Evolutionary conservation across 306 rosid species (phyloP).

Genomic region (Citrullus colocynthis): DNA sequence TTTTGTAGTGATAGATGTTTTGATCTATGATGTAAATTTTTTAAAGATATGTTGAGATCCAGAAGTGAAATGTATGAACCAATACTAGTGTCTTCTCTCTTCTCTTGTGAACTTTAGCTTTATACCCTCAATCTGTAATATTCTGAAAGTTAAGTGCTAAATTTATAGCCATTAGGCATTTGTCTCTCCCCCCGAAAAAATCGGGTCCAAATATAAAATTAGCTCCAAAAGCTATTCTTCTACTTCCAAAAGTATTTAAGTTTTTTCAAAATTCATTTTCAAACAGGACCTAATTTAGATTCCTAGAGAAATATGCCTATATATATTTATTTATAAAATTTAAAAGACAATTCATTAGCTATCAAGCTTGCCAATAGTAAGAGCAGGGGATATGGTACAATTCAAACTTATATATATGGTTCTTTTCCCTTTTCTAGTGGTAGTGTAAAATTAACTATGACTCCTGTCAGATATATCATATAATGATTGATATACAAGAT

Average conservation of each 20-base stretch:
- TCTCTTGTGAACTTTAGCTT: not conserved
- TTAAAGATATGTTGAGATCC: not conserved
- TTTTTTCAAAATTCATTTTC: not conserved
- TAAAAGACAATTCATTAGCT: not conserved
- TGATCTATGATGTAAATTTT: not conserved
- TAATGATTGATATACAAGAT: not conserved
- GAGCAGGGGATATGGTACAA: not conserved
- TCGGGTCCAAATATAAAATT: not conserved
- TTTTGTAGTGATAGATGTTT: constrained; percentile 2
- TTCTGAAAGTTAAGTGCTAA: not conserved
- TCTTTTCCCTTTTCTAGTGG: not conserved
- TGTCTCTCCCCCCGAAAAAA: not conserved
- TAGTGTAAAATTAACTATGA: not conserved
- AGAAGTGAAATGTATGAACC: not conserved
- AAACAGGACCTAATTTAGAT: not conserved
- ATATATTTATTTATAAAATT: not conserved
- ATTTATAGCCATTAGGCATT: not conserved
- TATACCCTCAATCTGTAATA: not conserved
- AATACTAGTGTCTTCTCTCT: not conserved
- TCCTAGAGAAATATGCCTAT: not conserved
- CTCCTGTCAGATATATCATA: not conserved
- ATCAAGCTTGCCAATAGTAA: not conserved
- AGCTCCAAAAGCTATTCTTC: not conserved
- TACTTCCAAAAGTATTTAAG: not conserved
- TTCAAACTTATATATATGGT: not conserved